Conservation (phyloP, 169 alveolate species). For the Theileria equi region DNA sequence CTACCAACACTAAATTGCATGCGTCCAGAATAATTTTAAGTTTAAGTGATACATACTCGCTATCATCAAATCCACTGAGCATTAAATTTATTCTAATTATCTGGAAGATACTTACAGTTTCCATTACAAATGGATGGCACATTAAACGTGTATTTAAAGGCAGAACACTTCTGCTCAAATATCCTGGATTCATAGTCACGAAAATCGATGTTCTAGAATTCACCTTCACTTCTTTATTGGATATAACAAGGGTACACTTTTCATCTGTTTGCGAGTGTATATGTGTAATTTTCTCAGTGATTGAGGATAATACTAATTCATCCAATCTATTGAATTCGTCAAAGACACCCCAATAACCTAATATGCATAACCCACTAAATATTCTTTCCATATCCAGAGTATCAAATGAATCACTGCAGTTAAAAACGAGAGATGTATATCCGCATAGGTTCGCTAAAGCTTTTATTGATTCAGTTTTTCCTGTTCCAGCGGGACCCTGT, state of each 20-base stretch:
- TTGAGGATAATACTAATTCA: constrained; percentile 94
- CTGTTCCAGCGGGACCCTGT: constrained; percentile 99
- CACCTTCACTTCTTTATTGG: constrained; percentile 83
- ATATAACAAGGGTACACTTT: constrained; percentile 78
- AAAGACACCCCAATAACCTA: constrained; percentile 99
- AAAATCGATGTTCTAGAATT: constrained; percentile 93
- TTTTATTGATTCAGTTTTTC: constrained; percentile 98
- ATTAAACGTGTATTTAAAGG: constrained; percentile 94
- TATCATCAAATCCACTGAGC: constrained; percentile 93
- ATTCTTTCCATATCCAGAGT: constrained; percentile 95
- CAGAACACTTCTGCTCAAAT: constrained; percentile 95
- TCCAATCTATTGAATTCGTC: constrained; percentile 98
- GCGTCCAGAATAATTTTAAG: constrained; percentile 93
- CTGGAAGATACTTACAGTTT: constrained; percentile 86
- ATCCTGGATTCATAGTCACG: constrained; percentile 98
- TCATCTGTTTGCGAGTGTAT: constrained; percentile 88
- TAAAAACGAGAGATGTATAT: constrained; percentile 93
- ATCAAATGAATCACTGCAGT: constrained; percentile 98
- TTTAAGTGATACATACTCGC: constrained; percentile 90
- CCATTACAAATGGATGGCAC: constrained; percentile 91
- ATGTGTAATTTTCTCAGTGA: constrained; percentile 90
- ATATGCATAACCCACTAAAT: constrained; percentile 91
- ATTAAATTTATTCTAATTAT: constrained; percentile 89
- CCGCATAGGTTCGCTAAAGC: constrained; percentile 96
- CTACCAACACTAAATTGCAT: constrained; percentile 89